Base-by-base conservation (phyloP, 2,329 filamentous ascomycete species). In the Fusarium poae region DNA sequence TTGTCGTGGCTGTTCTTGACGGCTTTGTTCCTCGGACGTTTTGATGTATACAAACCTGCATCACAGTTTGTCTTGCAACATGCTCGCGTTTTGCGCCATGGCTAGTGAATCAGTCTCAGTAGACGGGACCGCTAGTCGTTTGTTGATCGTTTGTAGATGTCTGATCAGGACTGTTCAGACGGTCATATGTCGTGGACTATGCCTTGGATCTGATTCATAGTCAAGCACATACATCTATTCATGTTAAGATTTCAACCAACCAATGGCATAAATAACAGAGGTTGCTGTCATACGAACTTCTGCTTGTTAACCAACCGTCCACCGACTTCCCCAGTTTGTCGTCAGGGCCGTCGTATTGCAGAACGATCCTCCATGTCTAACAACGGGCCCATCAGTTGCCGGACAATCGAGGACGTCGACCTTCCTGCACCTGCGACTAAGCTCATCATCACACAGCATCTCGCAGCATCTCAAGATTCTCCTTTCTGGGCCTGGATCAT, bases 401-500 rank as follows among this genome's bases (percentile, higher is more conserved):
- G 71, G 65, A 78, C 72, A 43, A 75, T 76, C n/a, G 67, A 74
- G 48, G 67, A 70, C 49, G 74, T 70, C 40, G 69, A 77, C 40
- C 76, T 86, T 20, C 84, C 84, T 4, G 71, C 75, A 44, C 82
- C 84, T 4, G 84, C 84, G 15, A 80, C 78, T 4, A 83, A 82
- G 61, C 77, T 85, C 29, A 67, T 82, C 66, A 77, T 85, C 50
- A 83, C 80, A 20, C 83, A 84, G 68, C 76, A 81, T 55, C 70
- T 82, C 44, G 70, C 79, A 51, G 62, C 75, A 11, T 77, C 76
- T 18, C 74, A 71, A 4, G 73, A 77, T 25, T 71, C 74, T 5
- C 76, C 73, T 1, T 78, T 72, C 60, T 85, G 82, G 81, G 83
- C 80, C 18, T 84, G 80, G 79, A 77, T 86, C 46, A 77, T 84